phyloP scores from a whole-genome alignment of 768 basidiomycete genomes.

The Macrolepiota dolichaula region DNA sequence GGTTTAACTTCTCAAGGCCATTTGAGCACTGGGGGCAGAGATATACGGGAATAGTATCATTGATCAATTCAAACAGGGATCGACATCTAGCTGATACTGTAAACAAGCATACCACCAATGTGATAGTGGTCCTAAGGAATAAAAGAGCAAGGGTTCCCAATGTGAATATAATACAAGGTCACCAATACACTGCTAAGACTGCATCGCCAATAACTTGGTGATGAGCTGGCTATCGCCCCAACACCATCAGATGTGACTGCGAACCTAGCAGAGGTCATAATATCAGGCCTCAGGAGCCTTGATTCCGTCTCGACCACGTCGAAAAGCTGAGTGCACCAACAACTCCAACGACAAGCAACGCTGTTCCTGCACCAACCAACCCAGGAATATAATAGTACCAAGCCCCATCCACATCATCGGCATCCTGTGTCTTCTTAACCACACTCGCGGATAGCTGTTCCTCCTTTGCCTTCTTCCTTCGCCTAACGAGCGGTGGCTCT shows the following conservation, averaged over 20 bases:
- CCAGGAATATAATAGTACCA: slow-evolving; percentile 83
- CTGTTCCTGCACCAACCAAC: slow-evolving; percentile 81
- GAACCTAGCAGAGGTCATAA: not conserved
- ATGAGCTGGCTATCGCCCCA: no score
- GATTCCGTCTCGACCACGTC: slow-evolving; percentile 62
- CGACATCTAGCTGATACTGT: not conserved
- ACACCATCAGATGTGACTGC: not conserved
- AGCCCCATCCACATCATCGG: slow-evolving; percentile 62
- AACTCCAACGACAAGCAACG: slow-evolving; percentile 72
- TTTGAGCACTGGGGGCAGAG: not conserved
- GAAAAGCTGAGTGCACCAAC: slow-evolving; percentile 79
- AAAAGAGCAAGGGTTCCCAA: not conserved
- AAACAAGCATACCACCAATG: not conserved
- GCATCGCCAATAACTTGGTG: not conserved
- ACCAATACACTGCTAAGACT: not conserved
- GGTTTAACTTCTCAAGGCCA: no score
- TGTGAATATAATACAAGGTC: not conserved
- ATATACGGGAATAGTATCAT: not conserved
- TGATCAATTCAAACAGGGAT: not conserved
- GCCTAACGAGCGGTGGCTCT: slow-evolving; percentile 37
- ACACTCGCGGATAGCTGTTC: slow-evolving; percentile 43
- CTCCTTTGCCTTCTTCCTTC: slow-evolving; percentile 58
- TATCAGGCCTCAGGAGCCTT: slow-evolving; percentile 43
- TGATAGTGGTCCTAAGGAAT: not conserved
- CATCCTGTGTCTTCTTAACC: slow-evolving; percentile 39